Evolutionary conservation across 768 basidiomycete species (phyloP).

Genomic region (Mycena floridula): DNA sequence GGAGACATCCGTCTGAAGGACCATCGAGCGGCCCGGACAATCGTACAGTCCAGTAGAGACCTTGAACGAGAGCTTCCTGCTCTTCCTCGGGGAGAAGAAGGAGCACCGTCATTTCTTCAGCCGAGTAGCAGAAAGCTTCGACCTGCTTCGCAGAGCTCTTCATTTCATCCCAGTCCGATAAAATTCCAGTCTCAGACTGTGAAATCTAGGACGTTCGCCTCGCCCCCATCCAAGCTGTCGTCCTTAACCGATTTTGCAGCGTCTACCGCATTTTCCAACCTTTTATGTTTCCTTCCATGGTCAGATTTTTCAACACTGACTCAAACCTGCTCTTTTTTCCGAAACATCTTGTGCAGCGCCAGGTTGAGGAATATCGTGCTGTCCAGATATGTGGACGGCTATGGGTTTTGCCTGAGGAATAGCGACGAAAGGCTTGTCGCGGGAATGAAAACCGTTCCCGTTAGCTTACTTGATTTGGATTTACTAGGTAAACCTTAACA

Average conservation of each 20-base stretch:
- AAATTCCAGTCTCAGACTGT: too few relatives aligned
- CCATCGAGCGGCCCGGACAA: too few relatives aligned
- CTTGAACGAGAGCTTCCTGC: too few relatives aligned
- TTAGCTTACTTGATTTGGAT: slow-evolving; percentile 56
- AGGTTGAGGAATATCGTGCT: slow-evolving; percentile 33
- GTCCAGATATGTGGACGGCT: slow-evolving; percentile 53
- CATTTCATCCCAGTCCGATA: too few relatives aligned
- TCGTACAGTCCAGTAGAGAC: too few relatives aligned
- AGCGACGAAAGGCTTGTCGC: slow-evolving; percentile 25
- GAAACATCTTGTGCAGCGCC: slow-evolving; percentile 22
- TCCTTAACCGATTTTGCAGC: not conserved
- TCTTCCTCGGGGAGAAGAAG: too few relatives aligned
- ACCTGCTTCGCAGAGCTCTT: too few relatives aligned
- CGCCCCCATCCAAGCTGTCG: not conserved
- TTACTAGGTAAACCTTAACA: slow-evolving; percentile 53
- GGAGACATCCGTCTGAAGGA: too few relatives aligned
- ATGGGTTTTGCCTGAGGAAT: slow-evolving; percentile 33
- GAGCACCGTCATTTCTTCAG: too few relatives aligned
- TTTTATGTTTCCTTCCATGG: slow-evolving; percentile 33
- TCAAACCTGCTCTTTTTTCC: slow-evolving; percentile 26
- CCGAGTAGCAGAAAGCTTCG: too few relatives aligned
- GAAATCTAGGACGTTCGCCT: too few relatives aligned
- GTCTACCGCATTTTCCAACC: not conserved
- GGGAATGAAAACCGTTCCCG: slow-evolving; percentile 37
- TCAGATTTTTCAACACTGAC: slow-evolving; percentile 30